Conservation (phyloP, 1,284 basidiomycete species). For the Pascua sp. region DNA sequence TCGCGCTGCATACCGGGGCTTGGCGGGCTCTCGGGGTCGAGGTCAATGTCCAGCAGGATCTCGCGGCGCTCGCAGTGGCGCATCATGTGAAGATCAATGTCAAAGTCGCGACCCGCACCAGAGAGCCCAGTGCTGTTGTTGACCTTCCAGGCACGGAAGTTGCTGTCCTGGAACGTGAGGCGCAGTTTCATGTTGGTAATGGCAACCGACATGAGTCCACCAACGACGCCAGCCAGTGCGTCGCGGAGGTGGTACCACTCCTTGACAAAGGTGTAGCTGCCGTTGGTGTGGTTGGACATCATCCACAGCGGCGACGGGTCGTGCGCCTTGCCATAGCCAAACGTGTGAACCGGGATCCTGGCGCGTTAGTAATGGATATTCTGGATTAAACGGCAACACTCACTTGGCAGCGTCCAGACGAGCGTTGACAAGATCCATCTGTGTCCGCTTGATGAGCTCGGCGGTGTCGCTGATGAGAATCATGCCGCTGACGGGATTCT, state of each 20-base stretch:
- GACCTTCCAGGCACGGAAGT: slow-evolving; percentile 84
- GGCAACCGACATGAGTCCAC: slow-evolving; percentile 90
- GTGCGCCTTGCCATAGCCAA: slow-evolving; percentile 93
- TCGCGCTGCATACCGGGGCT: neutral
- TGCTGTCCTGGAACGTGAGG: slow-evolving; percentile 60
- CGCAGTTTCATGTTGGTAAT: slow-evolving; percentile 85
- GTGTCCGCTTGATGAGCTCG: slow-evolving; percentile 87
- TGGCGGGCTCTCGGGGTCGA: slow-evolving; percentile 37
- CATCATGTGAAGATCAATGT: slow-evolving; percentile 90
- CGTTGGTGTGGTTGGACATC: slow-evolving; percentile 93
- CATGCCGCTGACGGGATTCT: slow-evolving; percentile 86
- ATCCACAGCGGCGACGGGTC: slow-evolving; percentile 98
- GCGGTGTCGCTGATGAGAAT: slow-evolving; percentile 85
- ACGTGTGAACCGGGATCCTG: slow-evolving; percentile 84
- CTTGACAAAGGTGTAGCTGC: slow-evolving; percentile 95
- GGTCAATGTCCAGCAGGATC: slow-evolving; percentile 88
- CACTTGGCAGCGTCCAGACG: slow-evolving; percentile 88
- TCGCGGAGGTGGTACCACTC: slow-evolving; percentile 92
- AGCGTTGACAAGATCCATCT: slow-evolving; percentile 95
- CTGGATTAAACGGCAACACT: slow-evolving; percentile 10
- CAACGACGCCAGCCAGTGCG: slow-evolving; percentile 83
- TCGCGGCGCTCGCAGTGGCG: slow-evolving; percentile 88
- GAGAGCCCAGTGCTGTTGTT: slow-evolving; percentile 63
- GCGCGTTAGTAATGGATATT: too few relatives aligned
- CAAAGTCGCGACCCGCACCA: slow-evolving; percentile 81